Percentiles rank a stretch among this genome's conserved stretches.
These are phyloP conservation scores for Suhomyces yuchorum DNA, from an alignment of 1,139 yeast genomes.

Conservation along the genomic window DNA sequence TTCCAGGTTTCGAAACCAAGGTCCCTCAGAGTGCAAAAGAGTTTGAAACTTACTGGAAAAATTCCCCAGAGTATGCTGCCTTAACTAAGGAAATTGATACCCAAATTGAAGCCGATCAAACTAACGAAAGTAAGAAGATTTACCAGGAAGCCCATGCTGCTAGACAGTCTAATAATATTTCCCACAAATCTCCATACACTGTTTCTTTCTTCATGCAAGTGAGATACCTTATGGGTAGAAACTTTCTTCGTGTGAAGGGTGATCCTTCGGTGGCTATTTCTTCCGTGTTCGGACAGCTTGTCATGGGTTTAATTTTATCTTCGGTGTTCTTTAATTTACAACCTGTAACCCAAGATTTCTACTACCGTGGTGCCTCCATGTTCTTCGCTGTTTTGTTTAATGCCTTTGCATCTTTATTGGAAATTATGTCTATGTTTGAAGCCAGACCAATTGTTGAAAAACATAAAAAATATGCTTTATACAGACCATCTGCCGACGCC, in stretches of 20 bases:
- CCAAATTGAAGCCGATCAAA: constrained; percentile 25
- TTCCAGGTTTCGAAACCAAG: constrained; percentile 53
- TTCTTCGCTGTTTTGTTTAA: constrained; percentile 79
- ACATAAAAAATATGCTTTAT: constrained; percentile 72
- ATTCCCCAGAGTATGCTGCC: constrained; percentile 52
- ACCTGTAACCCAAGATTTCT: constrained; percentile 50
- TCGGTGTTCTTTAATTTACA: constrained; percentile 72
- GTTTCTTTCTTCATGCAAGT: constrained; percentile 69
- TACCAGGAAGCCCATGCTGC: constrained; percentile 58
- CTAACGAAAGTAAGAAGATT: constrained; percentile 22
- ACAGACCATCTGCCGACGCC: constrained; percentile 80
- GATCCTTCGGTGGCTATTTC: constrained; percentile 66
- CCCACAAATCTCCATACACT: constrained; percentile 61
- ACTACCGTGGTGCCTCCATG: constrained; percentile 67
- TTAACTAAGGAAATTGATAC: constrained; percentile 37
- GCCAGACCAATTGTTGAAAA: constrained; percentile 82
- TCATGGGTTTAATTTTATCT: constrained; percentile 73
- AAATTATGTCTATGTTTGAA: constrained; percentile 66
- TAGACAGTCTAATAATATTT: constrained; percentile 55
- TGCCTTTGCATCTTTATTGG: constrained; percentile 74
- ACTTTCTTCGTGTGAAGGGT: constrained; percentile 62
- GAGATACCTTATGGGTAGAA: constrained; percentile 59
- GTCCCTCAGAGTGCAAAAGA: constrained; percentile 74
- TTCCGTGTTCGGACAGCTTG: constrained; percentile 61
- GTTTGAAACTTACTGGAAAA: constrained; percentile 65